Evolutionary conservation across 179 eudicot species (phyloP).

Genomic region (Nepenthes alata): DNA sequence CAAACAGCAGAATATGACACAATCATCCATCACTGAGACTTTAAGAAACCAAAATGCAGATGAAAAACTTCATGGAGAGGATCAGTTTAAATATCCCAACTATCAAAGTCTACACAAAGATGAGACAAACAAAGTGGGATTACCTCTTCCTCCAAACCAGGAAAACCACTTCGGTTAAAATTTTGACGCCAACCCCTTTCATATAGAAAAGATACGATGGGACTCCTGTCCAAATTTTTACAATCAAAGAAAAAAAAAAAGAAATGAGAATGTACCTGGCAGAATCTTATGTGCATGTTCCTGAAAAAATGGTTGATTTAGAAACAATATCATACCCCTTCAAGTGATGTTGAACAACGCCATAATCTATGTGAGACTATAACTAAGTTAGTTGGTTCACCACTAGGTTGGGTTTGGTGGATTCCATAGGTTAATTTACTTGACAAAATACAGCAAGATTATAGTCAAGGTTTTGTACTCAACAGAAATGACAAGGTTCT

Average conservation of each 20-base stretch:
- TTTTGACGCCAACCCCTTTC: slow-evolving; percentile 99
- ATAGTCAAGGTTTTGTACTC: too few species aligned
- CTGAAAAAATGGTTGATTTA: too few species aligned
- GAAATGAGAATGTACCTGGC: not conserved
- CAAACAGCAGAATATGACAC: too few species aligned
- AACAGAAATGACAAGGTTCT: too few species aligned
- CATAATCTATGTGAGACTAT: too few species aligned
- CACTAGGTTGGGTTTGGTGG: too few species aligned
- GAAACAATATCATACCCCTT: too few species aligned
- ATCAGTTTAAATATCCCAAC: not conserved
- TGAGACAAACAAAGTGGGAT: not conserved
- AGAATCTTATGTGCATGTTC: too few species aligned
- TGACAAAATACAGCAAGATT: too few species aligned
- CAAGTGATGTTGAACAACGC: too few species aligned
- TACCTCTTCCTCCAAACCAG: slow-evolving; percentile 98
- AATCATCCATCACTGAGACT: not conserved
- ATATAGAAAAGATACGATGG: slow-evolving; percentile 81
- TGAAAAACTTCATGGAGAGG: not conserved
- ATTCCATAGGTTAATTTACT: too few species aligned
- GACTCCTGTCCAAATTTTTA: slow-evolving; percentile 48
- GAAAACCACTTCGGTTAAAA: slow-evolving; percentile 77
- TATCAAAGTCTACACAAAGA: not conserved
- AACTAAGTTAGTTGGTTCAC: too few species aligned
- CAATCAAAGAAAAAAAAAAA: not conserved
- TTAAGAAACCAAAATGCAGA: not conserved